phyloP scores from a whole-genome alignment of 768 basidiomycete species.

The Pleurotus cornucopiae region DNA sequence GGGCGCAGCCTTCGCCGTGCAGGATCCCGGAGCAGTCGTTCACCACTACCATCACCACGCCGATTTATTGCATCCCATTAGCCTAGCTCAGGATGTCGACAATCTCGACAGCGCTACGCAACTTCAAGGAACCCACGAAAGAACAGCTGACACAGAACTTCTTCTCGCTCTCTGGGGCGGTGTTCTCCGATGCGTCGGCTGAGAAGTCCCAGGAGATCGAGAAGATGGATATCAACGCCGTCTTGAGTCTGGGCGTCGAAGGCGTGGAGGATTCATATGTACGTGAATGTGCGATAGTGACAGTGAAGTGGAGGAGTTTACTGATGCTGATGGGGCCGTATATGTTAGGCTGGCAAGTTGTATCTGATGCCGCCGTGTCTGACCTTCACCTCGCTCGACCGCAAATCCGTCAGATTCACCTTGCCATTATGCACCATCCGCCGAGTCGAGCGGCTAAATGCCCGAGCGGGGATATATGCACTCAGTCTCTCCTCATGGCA shows the following conservation, averaged over 20 bases:
- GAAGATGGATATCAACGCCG: slow-evolving; percentile 86
- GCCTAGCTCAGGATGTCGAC: slow-evolving; percentile 51
- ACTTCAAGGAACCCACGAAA: slow-evolving; percentile 90
- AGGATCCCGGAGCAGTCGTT: not conserved
- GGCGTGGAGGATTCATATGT: slow-evolving; percentile 93
- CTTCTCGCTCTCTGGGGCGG: slow-evolving; percentile 73
- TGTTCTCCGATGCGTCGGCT: slow-evolving; percentile 16
- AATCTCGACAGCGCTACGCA: slow-evolving; percentile 82
- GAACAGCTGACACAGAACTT: slow-evolving; percentile 81
- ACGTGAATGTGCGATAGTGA: slow-evolving; percentile 30
- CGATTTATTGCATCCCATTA: not conserved
- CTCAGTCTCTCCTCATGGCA: slow-evolving; percentile 93
- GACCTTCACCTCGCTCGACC: slow-evolving; percentile 85
- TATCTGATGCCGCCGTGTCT: slow-evolving; percentile 87
- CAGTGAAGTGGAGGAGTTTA: too few species aligned
- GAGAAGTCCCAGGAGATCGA: slow-evolving; percentile 40
- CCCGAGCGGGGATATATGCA: slow-evolving; percentile 94
- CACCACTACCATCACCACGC: not conserved
- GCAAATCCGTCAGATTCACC: slow-evolving; percentile 88
- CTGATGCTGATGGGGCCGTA: not conserved
- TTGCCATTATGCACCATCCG: slow-evolving; percentile 90
- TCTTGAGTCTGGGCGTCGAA: slow-evolving; percentile 72
- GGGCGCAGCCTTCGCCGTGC: slow-evolving; percentile 1
- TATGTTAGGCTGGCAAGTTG: slow-evolving; percentile 78
- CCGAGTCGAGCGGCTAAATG: slow-evolving; percentile 90